Conservation (phyloP, 2,329 filamentous ascomycete genomes). For the Dothiorella sarmentorum region DNA sequence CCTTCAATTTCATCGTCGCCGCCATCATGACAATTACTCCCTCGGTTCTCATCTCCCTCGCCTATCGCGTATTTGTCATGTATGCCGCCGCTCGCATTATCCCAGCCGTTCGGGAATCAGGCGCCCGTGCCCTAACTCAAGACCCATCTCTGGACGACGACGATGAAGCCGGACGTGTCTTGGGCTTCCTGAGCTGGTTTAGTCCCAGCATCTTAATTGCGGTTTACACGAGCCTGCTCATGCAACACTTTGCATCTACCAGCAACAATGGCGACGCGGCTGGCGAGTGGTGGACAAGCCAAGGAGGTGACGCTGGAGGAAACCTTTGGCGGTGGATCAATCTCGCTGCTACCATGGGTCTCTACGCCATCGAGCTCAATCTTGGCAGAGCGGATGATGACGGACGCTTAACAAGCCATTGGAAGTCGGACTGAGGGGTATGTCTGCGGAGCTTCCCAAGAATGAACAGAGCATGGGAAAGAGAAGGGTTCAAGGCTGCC, state of each 20-base stretch:
- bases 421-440: conserved; percentile 77
- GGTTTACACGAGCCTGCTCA: conserved; percentile 90
- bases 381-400: conserved; percentile 81
- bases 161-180: conserved; percentile 73
- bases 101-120: conserved; percentile 83
- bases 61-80: conserved; percentile 90
- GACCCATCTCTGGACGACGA: conserved; percentile 83
- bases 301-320: conserved; percentile 76
- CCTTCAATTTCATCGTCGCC: conserved; percentile 80
- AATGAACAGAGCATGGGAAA: neutral
- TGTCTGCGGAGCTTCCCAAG: neutral
- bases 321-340: conserved; percentile 95
- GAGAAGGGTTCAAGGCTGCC: neutral
- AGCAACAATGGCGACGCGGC: conserved; percentile 51
- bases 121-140: conserved; percentile 75
- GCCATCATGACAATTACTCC: conserved; percentile 95
- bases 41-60: conserved; percentile 90
- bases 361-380: conserved; percentile 89
- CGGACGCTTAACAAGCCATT: conserved; percentile 69
- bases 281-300: conserved; percentile 76
- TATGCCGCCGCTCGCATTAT: conserved; percentile 96
- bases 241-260: conserved; percentile 88
- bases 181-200: conserved; percentile 88
- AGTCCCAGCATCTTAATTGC: conserved; percentile 91
- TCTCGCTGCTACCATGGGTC: conserved; percentile 77